Base-by-base conservation (phyloP, 2,329 filamentous ascomycete species). In the Emericellopsis atlantica region DNA sequence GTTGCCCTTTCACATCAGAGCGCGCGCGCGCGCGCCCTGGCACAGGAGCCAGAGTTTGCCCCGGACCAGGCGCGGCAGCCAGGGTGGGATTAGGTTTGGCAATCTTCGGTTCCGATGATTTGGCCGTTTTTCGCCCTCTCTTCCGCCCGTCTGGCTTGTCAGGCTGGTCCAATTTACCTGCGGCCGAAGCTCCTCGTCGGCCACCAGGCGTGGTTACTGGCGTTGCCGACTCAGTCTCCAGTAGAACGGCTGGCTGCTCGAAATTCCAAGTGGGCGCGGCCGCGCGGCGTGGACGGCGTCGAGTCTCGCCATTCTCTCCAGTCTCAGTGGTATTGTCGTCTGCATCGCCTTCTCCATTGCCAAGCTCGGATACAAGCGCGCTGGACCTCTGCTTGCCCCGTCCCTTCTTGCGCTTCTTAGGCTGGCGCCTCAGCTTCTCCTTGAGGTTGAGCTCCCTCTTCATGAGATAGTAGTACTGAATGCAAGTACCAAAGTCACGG, bases 401-500 rank as follows among this genome's bases (percentile, higher is more conserved):
- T 48, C 67, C 49, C 67, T 74, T 71, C 62, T 72, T 75, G 45
- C 72, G 66, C 52, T 69, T 67, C 56, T 69, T 75, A 44, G 70
- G 75, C 58, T 74, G 77, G 60, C 70, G 77, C 58, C 76, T 80
- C 24, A 82, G 68, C 59, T 84, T 85, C 53, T 85, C 81, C 56
- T 89, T 87, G 45, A 89, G 79, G 46, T 84, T 80, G 34, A 79
- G 73, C 37, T 79, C 71, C 61, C 81, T 82, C 62, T 79, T 92
- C 54, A 81, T 84, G 46, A 84, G 70, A 58, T 92, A 92, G 60
- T 92, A 92, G 58, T 89, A 87, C 54, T 87, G 81, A 49, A 92
- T 92, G 58, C 82, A 87, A 37, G 84, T 76, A 48, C 82, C 81
- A 58, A 86, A 88, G 51, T 84, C 79, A 21, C 84, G 76, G 24